Evolutionary conservation across 306 rosid species (phyloP), one percentile per base, ranked within the genome.

Genomic region (Casuarina cunninghamiana): DNA sequence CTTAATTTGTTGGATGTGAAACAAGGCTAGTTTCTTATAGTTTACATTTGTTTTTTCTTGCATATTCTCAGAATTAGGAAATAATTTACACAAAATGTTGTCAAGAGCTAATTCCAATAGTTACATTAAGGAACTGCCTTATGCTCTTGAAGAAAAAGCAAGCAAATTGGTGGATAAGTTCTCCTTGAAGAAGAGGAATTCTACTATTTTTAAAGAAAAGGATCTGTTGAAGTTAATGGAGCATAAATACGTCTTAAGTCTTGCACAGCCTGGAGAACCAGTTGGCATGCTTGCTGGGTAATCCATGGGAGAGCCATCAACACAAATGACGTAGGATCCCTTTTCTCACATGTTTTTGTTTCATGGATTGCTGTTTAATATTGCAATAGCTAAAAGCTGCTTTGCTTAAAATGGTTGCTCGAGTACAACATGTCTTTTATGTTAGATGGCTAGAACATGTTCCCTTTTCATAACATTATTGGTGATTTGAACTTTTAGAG

Each of bases 261-360:
- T 95, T 80, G 97, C 97, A 46, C 97, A 91, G 71, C 97, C 97
- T 26, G 98, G 98, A 68, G 98, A 95, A 78, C 90, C 98, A 16
- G 98, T 95, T 82, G 98, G 98, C 73, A 93, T 92, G 63, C 93
- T 95, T 75, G 98, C 97, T 79, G 93, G 90, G 53, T 97, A 91
- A 83, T 95, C 98, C 43, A 91, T 92, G 21, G 97, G 98, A 62
- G 98, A 95, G 84, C 98, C 98, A 1, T 94, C 97, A 57, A 95
- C 98, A 1, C 97, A 95, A 83, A 95, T 95, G 98, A 93, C 97
- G 97, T 89, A 86, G 83, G 93, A 73, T 72, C 68, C 72, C 53
- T 78, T 60, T 39, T 60, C 26, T 39, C 35, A 10, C 61, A 66
- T 53, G 65, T 39, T 50, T 19, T 72, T 73, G 2, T 41, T 41